phyloP scores from a whole-genome alignment of 2,329 filamentous ascomycete species.

The Annulohypoxylon truncatum region DNA sequence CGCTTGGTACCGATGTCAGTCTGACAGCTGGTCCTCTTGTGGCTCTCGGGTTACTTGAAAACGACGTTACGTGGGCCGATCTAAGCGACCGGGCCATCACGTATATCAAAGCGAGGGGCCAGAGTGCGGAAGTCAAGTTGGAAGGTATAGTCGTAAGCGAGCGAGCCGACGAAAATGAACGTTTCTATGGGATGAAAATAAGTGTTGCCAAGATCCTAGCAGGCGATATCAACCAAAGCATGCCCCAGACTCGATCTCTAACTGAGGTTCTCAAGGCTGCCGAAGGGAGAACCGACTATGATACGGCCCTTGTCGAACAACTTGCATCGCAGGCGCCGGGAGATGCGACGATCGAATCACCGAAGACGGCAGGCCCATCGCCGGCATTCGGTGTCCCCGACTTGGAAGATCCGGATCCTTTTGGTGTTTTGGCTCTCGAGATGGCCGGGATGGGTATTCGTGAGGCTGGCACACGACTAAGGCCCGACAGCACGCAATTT shows the following conservation, averaged over 20 bases:
- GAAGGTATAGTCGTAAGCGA: slow-evolving; percentile 68
- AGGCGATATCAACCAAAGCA: slow-evolving; percentile 65
- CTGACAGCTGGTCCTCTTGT: slow-evolving; percentile 81
- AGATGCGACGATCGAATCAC: slow-evolving; percentile 71
- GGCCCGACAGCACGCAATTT: slow-evolving; percentile 83
- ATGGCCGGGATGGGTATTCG: slow-evolving; percentile 89
- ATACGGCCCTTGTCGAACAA: slow-evolving; percentile 73
- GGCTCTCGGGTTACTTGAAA: slow-evolving; percentile 62
- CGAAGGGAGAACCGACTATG: slow-evolving; percentile 82
- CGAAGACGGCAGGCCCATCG: slow-evolving; percentile 52
- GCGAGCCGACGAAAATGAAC: slow-evolving; percentile 69
- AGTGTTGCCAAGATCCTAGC: slow-evolving; percentile 68
- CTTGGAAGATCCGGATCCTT: slow-evolving; percentile 87
- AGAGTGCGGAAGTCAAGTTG: slow-evolving; percentile 65
- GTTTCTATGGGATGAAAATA: slow-evolving; percentile 64
- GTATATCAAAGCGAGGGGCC: slow-evolving; percentile 69
- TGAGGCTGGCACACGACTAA: slow-evolving; percentile 82
- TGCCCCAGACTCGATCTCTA: slow-evolving; percentile 68
- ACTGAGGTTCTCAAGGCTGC: slow-evolving; percentile 89
- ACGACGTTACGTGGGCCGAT: slow-evolving; percentile 63
- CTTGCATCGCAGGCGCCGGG: slow-evolving; percentile 76
- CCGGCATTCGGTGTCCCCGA: slow-evolving; percentile 81
- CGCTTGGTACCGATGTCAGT: slow-evolving; percentile 83
- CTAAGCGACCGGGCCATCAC: slow-evolving; percentile 66
- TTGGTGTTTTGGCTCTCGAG: slow-evolving; percentile 89